Conservation (phyloP, 208 protist species). For the Sergeia podlipaevii region DNA sequence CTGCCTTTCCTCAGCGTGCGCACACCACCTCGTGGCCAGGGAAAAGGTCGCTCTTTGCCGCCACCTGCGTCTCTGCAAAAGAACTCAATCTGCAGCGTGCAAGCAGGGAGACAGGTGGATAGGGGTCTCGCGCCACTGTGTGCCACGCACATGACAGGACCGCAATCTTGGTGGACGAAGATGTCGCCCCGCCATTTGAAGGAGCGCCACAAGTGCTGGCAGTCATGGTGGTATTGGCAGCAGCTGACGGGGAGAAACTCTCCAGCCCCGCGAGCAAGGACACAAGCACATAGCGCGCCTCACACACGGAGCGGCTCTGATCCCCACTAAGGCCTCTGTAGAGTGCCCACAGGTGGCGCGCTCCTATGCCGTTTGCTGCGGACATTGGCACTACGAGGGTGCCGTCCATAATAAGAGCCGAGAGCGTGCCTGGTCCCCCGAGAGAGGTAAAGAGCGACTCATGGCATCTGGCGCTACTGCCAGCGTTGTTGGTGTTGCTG, state of each 20-base stretch:
- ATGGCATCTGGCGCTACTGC: no score
- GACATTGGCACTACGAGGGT: slow-evolving; percentile 6
- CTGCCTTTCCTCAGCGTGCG: no score
- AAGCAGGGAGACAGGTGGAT: not conserved
- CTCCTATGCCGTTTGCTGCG: slow-evolving; percentile 31
- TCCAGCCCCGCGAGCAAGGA: slow-evolving; percentile 28
- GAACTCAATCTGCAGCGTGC: no score
- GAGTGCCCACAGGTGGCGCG: slow-evolving; percentile 63
- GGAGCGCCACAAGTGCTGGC: not conserved
- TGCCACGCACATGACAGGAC: not conserved
- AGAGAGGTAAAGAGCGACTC: no score
- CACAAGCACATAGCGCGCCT: slow-evolving; percentile 56
- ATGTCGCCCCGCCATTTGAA: not conserved
- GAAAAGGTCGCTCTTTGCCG: no score
- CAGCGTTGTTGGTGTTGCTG: no score
- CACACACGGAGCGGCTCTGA: slow-evolving; percentile 44
- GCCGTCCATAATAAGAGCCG: slow-evolving; percentile 1
- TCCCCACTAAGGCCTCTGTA: slow-evolving; percentile 48
- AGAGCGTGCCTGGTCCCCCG: no score
- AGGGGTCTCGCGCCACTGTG: not conserved
- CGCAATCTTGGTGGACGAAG: not conserved
- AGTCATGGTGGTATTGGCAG: slow-evolving; percentile 6
- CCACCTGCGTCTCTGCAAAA: slow-evolving; percentile 13
- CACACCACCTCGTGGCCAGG: no score
- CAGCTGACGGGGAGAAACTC: not conserved